Evolutionary conservation across 306 rosid genomes (phyloP), one percentile per base, ranked within the genome.

Genomic region (Fagus sylvatica): DNA sequence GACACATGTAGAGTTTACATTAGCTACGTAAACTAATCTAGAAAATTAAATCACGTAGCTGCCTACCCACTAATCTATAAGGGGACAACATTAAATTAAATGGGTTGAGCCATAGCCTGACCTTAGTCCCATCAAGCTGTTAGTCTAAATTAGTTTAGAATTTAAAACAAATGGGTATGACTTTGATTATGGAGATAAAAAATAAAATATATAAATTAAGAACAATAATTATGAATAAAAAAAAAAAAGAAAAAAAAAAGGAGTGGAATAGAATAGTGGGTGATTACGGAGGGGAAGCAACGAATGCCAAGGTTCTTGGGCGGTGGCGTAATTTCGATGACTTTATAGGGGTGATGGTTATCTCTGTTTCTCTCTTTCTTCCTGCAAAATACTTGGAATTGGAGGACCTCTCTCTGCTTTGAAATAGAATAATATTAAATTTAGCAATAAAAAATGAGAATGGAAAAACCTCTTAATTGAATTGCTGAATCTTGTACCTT

Each of bases 251-350:
- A 2, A 54, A 9, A 13, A 33, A 56, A 64, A 76, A 30, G 62
- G 17, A 28, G 72, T 15, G 2, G 56, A 39, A 51, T 37, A 33
- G 4, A 42, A 2, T 11, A 51, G 64, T 19, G 40, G 71, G 75
- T 4, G 78, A 96, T 83, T 84, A 94, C 98, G 17, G 97, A 85
- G 28, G 96, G 90, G 13, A 94, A 79, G 89, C 97, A 90, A 78
- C 98, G 98, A 83, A 92, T 84, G 68, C 98, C 97, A 16, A 92
- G 97, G 84, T 60, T 81, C 84, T 87, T 94, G 75, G 98, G 98
- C 9, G 98, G 98, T 85, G 98, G 98, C 48, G 97, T 85, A 39
- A 95, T 95, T 84, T 95, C 98, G 68, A 92, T 79, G 5, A 95
- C 98, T 83, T 91, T 91, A 85, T 92, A 95, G 0, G 98, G 95